Conservation (phyloP, 306 rosid genomes). For the Ormosia emarginata region DNA sequence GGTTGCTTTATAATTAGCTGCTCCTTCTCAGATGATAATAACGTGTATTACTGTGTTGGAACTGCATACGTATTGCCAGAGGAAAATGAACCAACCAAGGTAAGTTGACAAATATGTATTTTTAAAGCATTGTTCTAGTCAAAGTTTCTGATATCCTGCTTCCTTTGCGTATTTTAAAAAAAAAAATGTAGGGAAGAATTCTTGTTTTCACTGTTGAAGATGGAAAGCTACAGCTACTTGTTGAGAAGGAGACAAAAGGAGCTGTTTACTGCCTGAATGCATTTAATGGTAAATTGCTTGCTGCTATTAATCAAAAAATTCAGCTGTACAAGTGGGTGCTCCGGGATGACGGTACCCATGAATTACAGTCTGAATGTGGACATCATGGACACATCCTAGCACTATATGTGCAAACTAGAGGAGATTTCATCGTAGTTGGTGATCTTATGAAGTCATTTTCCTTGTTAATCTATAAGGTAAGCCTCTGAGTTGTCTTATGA, state of each 20-base stretch:
- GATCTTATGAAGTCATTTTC: conserved; percentile 96
- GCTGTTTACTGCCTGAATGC: conserved; percentile 92
- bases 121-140: neutral
- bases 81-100: conserved; percentile 96
- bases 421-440: conserved; percentile 98
- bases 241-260: conserved; percentile 98
- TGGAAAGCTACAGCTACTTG: conserved; percentile 91
- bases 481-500: neutral
- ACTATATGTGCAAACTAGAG: conserved; percentile 94
- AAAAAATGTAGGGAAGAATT: conserved; percentile 76
- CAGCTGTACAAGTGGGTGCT: conserved; percentile 98
- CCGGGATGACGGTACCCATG: conserved; percentile 90
- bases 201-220: conserved; percentile 91
- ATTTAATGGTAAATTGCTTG: conserved; percentile 92
- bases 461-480: conserved; percentile 89
- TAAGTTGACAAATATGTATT: conserved; percentile 15
- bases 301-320: conserved; percentile 97
- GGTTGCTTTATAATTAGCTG: conserved; percentile 96
- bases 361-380: conserved; percentile 97
- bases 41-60: conserved; percentile 92
- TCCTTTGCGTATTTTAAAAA: neutral
- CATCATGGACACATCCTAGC: conserved; percentile 99
- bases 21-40: conserved; percentile 93
- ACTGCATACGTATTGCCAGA: conserved; percentile 95
- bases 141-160: conserved; percentile 6